Evolutionary conservation across 495 filamentous ascomycete genomes (phyloP).

Genomic region (Tuber calosporum): DNA sequence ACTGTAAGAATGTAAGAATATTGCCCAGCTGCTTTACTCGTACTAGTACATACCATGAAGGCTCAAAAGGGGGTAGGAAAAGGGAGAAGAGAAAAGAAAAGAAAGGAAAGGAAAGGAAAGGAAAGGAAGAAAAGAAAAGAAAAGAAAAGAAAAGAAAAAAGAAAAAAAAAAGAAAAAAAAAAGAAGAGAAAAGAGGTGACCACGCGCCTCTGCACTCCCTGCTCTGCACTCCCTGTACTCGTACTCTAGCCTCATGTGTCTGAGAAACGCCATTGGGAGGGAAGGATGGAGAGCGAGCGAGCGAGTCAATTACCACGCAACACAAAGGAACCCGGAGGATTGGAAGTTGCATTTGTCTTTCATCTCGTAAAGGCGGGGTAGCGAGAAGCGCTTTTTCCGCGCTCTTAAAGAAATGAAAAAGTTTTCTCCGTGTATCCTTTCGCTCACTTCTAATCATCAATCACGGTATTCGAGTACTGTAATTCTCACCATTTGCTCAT

Average conservation of each 20-base stretch:
- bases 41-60: not conserved
- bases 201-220: conserved; percentile 29
- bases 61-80: not conserved
- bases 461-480: not conserved
- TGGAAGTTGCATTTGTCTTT: conserved; percentile 15
- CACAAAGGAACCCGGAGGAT: conserved; percentile 16
- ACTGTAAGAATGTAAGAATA: too few species aligned
- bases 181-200: conserved; percentile 15
- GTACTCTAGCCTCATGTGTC: conserved; percentile 5
- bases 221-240: not conserved
- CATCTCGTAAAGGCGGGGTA: conserved; percentile 40
- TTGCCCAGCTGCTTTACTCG: not conserved
- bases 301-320: not conserved
- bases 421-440: conserved; percentile 14
- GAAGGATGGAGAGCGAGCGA: conserved; percentile 1
- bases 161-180: conserved; percentile 18
- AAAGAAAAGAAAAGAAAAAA: conserved; percentile 8
- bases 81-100: too few species aligned
- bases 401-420: conserved; percentile 13
- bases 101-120: too few species aligned
- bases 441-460: conserved; percentile 3
- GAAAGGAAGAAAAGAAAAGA: too few species aligned
- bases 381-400: conserved; percentile 36
- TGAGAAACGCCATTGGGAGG: conserved; percentile 9
- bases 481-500: not conserved